Conservation (phyloP, 2,329 filamentous ascomycete genomes). For the Mollisiaceae sp. region DNA sequence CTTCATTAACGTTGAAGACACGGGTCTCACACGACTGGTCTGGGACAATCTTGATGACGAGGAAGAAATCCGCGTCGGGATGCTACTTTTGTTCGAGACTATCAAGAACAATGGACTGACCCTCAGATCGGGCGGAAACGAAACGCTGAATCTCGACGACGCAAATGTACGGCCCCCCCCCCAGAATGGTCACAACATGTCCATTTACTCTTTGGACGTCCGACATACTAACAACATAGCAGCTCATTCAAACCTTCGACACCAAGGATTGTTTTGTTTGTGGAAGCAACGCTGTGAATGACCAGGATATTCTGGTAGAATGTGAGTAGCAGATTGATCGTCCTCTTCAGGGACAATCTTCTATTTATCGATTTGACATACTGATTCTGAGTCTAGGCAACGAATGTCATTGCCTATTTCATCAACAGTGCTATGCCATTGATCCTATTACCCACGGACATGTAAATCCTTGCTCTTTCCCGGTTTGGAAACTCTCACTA, state of each 20-base stretch:
- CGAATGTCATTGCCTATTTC: neutral
- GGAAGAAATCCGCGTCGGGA: neutral
- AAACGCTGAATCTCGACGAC: neutral
- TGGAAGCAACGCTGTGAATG: neutral
- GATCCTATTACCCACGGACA: neutral
- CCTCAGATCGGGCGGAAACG: neutral
- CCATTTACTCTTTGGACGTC: neutral
- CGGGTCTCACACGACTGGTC: neutral
- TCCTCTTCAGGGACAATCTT: neutral
- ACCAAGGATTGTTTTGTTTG: conserved; percentile 7
- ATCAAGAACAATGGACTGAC: conserved; percentile 7
- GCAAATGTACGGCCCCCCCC: neutral
- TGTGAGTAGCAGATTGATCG: neutral
- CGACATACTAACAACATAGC: neutral
- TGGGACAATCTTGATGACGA: neutral
- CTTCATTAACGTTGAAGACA: neutral
- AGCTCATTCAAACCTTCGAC: conserved; percentile 6
- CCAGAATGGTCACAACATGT: too few relatives aligned
- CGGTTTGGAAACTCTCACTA: neutral
- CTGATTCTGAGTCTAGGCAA: neutral
- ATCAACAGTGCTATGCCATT: neutral
- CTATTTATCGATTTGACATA: neutral
- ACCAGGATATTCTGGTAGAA: neutral
- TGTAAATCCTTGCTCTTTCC: neutral
- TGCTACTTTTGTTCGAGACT: conserved; percentile 10